A percentile compares a stretch with the other conserved stretches of the same genome.
Evolutionary conservation across 208 protist genomes (phyloP).

Genomic region (Naegleria fowleri): DNA sequence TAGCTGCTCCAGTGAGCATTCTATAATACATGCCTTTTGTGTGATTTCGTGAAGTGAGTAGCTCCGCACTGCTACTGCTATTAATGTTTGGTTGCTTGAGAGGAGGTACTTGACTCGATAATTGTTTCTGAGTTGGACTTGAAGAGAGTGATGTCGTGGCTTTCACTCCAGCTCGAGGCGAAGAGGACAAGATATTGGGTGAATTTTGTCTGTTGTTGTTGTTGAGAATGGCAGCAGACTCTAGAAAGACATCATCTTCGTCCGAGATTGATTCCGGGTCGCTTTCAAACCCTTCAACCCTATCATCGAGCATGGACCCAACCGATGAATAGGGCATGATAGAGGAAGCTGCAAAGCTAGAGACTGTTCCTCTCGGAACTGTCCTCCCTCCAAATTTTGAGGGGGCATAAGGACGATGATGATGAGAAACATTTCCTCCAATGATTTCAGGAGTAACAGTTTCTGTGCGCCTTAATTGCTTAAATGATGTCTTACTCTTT

Average conservation of each 20-base stretch:
- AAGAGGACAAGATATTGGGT: not conserved
- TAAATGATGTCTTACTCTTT: not conserved
- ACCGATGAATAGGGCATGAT: not conserved
- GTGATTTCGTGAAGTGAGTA: not conserved
- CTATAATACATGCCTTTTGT: not conserved
- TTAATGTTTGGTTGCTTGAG: not conserved
- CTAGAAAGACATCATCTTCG: not conserved
- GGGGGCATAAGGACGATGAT: too few relatives aligned
- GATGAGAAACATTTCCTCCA: not conserved
- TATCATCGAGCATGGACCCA: not conserved
- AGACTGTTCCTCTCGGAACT: not conserved
- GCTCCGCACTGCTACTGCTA: not conserved
- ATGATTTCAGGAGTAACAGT: not conserved
- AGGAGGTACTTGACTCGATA: not conserved
- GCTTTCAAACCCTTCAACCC: not conserved
- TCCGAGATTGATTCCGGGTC: not conserved
- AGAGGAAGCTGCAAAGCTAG: not conserved
- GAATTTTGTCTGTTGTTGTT: not conserved
- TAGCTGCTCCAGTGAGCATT: not conserved
- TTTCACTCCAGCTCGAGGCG: not conserved
- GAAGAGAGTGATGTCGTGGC: not conserved
- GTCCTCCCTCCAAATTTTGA: too few relatives aligned
- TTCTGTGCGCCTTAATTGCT: not conserved
- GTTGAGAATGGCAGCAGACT: not conserved
- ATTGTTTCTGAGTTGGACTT: not conserved